Evolutionary conservation across 2,329 filamentous ascomycete species (phyloP), one percentile per base, ranked within the genome.

Genomic region (Trichoderma hamatum): DNA sequence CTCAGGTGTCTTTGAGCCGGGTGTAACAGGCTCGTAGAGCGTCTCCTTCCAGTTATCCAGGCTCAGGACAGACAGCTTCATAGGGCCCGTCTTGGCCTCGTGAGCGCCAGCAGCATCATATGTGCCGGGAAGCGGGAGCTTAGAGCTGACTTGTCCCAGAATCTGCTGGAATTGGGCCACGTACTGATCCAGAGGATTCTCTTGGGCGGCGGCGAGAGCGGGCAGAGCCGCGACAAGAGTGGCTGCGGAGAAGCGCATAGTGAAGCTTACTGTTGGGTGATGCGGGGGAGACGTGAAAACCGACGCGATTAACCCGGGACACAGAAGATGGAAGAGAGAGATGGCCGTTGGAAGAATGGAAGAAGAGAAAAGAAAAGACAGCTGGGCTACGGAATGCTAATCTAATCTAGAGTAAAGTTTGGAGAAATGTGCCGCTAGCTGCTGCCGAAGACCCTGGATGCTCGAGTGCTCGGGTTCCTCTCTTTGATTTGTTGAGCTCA

Each of bases 11-110:
- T 86, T 86, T 71, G 86, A 85, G 32, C 80, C 86, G 10, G 87
- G 80, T 70, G 87, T 82, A 69, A 91, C 87, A 34, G 88, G 86
- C 62, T 82, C 82, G 76, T 87, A 89, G 70, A 95, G 82, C 3
- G 89, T 87, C 30, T 90, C 81, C 78, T 89, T 87, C 90, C 91
- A 93, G 84, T 90, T 91, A 72, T 89, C 82, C 69, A 93, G 82
- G 5, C 88, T 90, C 73, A 95, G 78, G 61, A 76, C 77, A 61
- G 79, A 85, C 78, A 77, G 86, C 81, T 78, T 79, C 78, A 81
- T 78, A 54, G 77, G 75, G 71, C 78, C 77, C 71, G 77, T 70
- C 77, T 83, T 82, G 72, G 81, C 78, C 73, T 81, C 78, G 39
- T 76, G 72, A 60, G 84, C 82, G 16, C 82, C 80, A 55, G 82